Conservation (phyloP, 176 grass and related monocot species). For the Oryza punctata region DNA sequence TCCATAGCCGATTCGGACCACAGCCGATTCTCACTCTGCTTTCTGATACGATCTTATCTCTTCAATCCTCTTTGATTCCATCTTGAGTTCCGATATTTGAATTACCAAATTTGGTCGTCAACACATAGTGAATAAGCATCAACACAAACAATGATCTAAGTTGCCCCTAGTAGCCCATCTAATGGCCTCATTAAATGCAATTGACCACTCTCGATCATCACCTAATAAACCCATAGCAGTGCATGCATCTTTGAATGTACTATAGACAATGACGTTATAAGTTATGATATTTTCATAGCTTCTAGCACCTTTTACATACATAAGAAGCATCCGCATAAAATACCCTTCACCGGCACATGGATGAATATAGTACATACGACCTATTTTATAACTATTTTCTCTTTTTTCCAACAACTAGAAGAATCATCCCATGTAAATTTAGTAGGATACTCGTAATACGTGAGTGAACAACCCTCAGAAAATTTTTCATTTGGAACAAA, state of each 20-base stretch:
- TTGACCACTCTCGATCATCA: not conserved
- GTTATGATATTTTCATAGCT: not conserved
- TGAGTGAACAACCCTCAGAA: too few relatives aligned
- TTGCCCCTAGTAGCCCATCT: not conserved
- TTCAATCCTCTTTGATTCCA: too few relatives aligned
- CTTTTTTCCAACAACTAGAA: too few relatives aligned
- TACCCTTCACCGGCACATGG: not conserved
- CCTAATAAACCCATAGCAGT: not conserved
- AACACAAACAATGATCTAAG: slow-evolving; percentile 3
- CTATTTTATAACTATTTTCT: not conserved
- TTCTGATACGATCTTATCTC: too few relatives aligned
- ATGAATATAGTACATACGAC: slow-evolving; percentile 5
- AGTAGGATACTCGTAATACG: too few relatives aligned
- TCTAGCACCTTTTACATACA: not conserved
- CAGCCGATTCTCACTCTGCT: too few relatives aligned
- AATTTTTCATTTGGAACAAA: too few relatives aligned
- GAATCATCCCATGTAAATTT: too few relatives aligned
- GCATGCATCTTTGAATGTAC: not conserved
- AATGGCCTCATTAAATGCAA: not conserved
- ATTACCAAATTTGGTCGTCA: too few relatives aligned
- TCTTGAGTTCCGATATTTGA: too few relatives aligned
- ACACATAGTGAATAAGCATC: slow-evolving; percentile 18
- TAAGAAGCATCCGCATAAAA: slow-evolving; percentile 16
- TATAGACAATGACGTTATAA: not conserved
- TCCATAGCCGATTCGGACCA: too few relatives aligned